These are phyloP conservation scores for Eucalyptus sideroxylon DNA, from an alignment of 345 rosid species.

Conservation along the genomic window DNA sequence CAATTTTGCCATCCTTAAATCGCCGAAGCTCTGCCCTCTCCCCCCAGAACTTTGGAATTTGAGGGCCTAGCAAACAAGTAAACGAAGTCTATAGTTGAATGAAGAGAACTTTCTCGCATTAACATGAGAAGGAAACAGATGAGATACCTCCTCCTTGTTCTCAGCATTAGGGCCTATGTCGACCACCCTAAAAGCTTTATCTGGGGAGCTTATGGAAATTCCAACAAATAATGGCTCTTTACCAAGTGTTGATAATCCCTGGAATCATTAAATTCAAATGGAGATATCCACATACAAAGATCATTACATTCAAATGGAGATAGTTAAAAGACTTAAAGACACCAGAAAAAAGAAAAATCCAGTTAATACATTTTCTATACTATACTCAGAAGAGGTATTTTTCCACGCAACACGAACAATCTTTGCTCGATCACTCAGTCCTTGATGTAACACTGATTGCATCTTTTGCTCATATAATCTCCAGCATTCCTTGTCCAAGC, in stretches of 20 bases:
- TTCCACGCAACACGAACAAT: constrained; percentile 69
- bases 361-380: constrained; percentile 49
- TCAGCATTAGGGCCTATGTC: constrained; percentile 93
- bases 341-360: neutral
- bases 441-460: constrained; percentile 49
- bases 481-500: constrained; percentile 93
- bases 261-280: constrained; percentile 1
- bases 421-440: constrained; percentile 73
- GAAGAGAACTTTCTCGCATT: neutral
- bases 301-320: neutral
- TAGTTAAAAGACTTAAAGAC: neutral
- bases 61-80: constrained; percentile 31
- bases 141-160: constrained; percentile 70
- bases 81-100: neutral
- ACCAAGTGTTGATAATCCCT: constrained; percentile 68
- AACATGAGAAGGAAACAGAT: neutral
- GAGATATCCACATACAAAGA: neutral
- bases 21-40: constrained; percentile 84
- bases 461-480: constrained; percentile 74
- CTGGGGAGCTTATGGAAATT: constrained; percentile 60
- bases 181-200: constrained; percentile 60
- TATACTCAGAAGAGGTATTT: constrained; percentile 41
- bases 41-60: constrained; percentile 78
- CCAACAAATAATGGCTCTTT: constrained; percentile 64
- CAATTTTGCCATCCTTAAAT: constrained; percentile 90